Base-by-base conservation (phyloP, 495 filamentous ascomycete genomes). In the Entonaema liquescens region DNA sequence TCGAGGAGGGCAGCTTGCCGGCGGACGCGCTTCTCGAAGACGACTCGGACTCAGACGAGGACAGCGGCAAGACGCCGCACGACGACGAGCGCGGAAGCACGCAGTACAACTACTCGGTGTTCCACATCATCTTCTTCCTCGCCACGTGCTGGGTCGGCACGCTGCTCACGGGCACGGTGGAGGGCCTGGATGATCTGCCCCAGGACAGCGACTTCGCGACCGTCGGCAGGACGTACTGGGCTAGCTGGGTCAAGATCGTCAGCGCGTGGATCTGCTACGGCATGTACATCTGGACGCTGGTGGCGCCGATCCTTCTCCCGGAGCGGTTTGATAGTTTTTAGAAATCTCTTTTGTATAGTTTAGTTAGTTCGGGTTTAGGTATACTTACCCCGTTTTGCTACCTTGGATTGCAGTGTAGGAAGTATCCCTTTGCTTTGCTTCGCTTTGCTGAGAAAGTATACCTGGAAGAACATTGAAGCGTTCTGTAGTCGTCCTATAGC, bases 221-320 rank as follows among this genome's bases (percentile, higher is more conserved):
- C 0, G 95, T 99, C 17, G 95, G 95, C 29, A 84, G 95, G 54
- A 98, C 95, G 19, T 95, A 98, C 83, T 97, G 94, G 89, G 95
- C 95, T 21, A 97, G 93, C 81, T 99, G 95, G 95, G 93, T 97
- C 71, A 99, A 98, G 89, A 98, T 99, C 78, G 89, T 98, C 55
- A 97, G 93, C 81, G 90, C 94, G 17, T 99, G 95, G 95, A 90
- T 95, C 52, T 98, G 96, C 81, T 98, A 99, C 80, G 89, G 83
- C 40, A 92, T 99, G 79, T 99, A 98, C 73, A 84, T 88, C 42
- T 99, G 95, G 95, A 97, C 93, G 25, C 78, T 99, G 72, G 81
- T 96, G 52, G 95, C 96, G 42, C 95, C 95, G 8, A 85, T 94
- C 38, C 72, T 95, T 25, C 74, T 99, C 77, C 94, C 95, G 0